Conservation (phyloP, 169 alveolate species). For the Plasmodium knowlesi region DNA sequence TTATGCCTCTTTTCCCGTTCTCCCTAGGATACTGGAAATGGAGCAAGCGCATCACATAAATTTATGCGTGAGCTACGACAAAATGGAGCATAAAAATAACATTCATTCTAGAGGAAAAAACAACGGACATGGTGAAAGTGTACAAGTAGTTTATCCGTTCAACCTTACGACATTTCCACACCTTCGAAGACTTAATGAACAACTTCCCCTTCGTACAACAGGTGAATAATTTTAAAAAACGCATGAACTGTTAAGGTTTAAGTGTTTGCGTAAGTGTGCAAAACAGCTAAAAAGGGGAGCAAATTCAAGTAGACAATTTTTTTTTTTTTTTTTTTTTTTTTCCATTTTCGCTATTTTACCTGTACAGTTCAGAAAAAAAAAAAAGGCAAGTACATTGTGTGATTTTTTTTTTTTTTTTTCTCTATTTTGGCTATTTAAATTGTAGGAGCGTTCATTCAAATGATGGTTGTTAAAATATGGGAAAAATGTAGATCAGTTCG, state of each 20-base stretch:
- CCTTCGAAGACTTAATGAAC: neutral
- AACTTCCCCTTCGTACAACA: neutral
- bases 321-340: slow-evolving; percentile 53
- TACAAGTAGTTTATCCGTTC: neutral
- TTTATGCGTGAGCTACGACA: neutral
- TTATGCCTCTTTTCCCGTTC: neutral
- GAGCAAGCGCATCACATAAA: neutral
- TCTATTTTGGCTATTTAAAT: slow-evolving; percentile 13
- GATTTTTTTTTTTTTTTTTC: slow-evolving; percentile 45
- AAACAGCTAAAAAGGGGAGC: neutral
- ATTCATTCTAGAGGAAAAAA: neutral
- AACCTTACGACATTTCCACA: neutral
- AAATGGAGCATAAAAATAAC: neutral
- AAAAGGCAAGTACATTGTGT: neutral
- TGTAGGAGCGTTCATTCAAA: slow-evolving; percentile 11
- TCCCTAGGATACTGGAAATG: neutral
- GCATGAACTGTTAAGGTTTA: neutral
- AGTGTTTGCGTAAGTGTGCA: neutral
- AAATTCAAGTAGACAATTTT: neutral
- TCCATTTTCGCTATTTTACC: slow-evolving; percentile 7
- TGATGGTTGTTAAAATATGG: neutral
- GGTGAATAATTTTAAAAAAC: neutral
- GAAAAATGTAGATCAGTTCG: neutral
- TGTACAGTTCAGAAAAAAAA: slow-evolving; percentile 35
- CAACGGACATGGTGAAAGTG: neutral